Conservation (phyloP, 2,329 filamentous ascomycete species). For the Macrophomina phaseolina region DNA sequence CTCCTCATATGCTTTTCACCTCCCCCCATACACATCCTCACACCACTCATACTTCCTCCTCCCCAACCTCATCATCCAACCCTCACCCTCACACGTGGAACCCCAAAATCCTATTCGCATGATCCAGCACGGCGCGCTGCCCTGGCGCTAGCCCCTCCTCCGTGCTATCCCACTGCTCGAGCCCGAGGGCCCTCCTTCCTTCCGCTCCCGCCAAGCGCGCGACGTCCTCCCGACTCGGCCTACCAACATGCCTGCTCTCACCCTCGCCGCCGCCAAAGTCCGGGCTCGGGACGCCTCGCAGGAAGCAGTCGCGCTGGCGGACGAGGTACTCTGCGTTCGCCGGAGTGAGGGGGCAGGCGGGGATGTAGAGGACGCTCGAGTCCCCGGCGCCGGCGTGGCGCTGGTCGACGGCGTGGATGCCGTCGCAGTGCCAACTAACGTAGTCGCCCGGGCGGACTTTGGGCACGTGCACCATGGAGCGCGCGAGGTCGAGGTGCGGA, state of each 20-base stretch:
- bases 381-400: conserved; percentile 74
- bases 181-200: conserved; percentile 62
- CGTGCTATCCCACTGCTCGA: conserved; percentile 53
- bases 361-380: conserved; percentile 88
- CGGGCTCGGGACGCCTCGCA: conserved; percentile 60
- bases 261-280: conserved; percentile 66
- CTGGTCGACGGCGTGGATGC: conserved; percentile 83
- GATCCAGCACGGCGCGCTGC: conserved; percentile 2
- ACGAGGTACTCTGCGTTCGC: conserved; percentile 73
- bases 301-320: conserved; percentile 73
- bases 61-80: neutral
- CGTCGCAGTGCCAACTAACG: conserved; percentile 80
- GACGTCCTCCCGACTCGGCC: conserved; percentile 48
- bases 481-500: conserved; percentile 70
- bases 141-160: neutral
- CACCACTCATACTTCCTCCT: neutral
- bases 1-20: no score
- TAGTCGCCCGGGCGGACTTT: conserved; percentile 74
- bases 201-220: conserved; percentile 49
- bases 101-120: conserved; percentile 20
- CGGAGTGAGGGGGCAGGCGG: conserved; percentile 80
- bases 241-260: conserved; percentile 59
- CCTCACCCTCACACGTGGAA: conserved; percentile 5
- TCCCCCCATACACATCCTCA: no score
- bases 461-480: conserved; percentile 75